These are phyloP conservation scores for Lojkania enalia DNA, from an alignment of 2,329 filamentous ascomycete species.

Conservation along the genomic window DNA sequence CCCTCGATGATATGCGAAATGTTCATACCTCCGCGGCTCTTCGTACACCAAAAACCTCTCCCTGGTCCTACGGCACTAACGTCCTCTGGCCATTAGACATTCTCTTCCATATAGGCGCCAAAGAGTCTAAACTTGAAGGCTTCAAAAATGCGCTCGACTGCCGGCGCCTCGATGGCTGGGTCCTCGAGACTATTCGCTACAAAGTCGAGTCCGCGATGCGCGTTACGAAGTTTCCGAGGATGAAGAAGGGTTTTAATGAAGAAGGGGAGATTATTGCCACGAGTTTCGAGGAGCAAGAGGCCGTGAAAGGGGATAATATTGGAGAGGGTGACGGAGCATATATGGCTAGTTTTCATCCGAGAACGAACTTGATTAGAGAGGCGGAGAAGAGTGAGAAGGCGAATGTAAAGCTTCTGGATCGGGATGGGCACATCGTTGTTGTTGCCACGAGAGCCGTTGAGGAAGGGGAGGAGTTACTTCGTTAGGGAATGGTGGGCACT, in stretches of 20 bases:
- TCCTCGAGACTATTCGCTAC: constrained; percentile 16
- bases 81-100: constrained; percentile 14
- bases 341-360: constrained; percentile 1
- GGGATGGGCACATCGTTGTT: background rate
- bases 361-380: background rate
- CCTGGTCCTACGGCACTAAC: constrained; percentile 19
- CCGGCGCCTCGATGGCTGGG: constrained; percentile 18
- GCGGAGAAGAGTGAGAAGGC: constrained; percentile 1
- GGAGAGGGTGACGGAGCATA: background rate
- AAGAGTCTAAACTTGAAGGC: background rate
- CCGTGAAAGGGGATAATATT: background rate
- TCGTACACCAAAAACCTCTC: background rate
- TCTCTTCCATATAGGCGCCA: constrained; percentile 12
- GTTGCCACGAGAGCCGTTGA: background rate
- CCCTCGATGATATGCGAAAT: background rate
- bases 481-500: too few relatives aligned
- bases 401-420: background rate
- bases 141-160: constrained; percentile 11
- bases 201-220: constrained; percentile 13
- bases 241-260: background rate
- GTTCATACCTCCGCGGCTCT: background rate
- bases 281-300: background rate
- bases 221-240: constrained; percentile 1
- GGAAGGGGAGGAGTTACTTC: background rate
- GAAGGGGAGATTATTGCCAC: background rate